Percentiles rank a stretch among this genome's conserved stretches.
These are phyloP conservation scores for Nicotiana noctiflora DNA, from an alignment of 257 asterid species.

Conservation along the genomic window DNA sequence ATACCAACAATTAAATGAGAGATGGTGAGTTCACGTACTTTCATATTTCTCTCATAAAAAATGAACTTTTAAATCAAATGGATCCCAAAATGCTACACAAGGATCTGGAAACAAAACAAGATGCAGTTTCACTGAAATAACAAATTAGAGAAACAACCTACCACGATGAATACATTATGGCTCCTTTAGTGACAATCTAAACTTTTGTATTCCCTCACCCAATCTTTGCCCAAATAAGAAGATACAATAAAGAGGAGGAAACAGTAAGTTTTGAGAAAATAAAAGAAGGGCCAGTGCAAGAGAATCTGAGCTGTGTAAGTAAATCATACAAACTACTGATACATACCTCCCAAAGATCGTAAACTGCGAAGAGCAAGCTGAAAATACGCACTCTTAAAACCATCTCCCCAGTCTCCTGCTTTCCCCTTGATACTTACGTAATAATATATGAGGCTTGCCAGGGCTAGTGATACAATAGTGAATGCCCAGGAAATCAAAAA, in stretches of 20 bases:
- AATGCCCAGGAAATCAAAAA: constrained; percentile 94
- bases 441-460: constrained; percentile 89
- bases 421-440: constrained; percentile 94
- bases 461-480: constrained; percentile 90
- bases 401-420: constrained; percentile 99
- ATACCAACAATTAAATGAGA: not conserved
- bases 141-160: not conserved
- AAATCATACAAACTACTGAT: constrained; percentile 11
- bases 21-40: not conserved
- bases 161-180: constrained; percentile 1
- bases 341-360: constrained; percentile 94
- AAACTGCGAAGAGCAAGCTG: constrained; percentile 99
- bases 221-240: not conserved
- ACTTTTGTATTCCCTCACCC: not conserved
- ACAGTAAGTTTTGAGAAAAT: not conserved
- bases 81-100: not conserved
- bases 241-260: not conserved
- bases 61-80: not conserved
- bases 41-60: not conserved
- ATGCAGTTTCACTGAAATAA: not conserved
- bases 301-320: not conserved
- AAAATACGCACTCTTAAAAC: constrained; percentile 97
- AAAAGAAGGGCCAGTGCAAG: not conserved
- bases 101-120: not conserved
- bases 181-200: not conserved